Evolutionary conservation across 352 stramenopile species (phyloP).

Genomic region (Pythium biforme): DNA sequence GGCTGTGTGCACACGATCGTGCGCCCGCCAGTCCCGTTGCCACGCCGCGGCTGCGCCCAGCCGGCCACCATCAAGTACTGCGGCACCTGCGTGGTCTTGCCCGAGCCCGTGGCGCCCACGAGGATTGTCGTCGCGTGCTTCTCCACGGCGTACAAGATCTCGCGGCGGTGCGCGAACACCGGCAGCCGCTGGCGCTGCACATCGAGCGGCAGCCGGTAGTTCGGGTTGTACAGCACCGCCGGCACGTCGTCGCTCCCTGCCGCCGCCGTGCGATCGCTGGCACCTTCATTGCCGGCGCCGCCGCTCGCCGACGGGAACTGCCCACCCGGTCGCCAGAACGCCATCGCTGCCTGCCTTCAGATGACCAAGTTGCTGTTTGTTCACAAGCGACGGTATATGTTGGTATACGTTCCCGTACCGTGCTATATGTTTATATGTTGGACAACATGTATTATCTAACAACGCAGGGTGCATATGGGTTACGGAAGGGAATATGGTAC

Average conservation of each 20-base stretch:
- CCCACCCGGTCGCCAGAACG: constrained; percentile 71
- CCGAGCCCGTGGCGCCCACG: constrained; percentile 91
- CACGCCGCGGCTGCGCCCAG: constrained; percentile 49
- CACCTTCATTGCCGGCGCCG: no score
- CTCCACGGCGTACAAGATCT: constrained; percentile 92
- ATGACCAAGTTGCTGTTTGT: neutral
- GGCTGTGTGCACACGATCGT: constrained; percentile 92
- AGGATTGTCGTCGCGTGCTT: constrained; percentile 87
- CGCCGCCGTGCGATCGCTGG: no score
- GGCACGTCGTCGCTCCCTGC: constrained; percentile 36
- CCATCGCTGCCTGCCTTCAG: constrained; percentile 25
- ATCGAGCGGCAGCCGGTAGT: constrained; percentile 53
- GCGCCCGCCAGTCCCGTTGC: constrained; percentile 17
- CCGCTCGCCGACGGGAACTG: constrained; percentile 15
- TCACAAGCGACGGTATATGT: neutral
- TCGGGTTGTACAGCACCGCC: constrained; percentile 59
- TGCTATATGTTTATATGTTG: constrained; percentile 21
- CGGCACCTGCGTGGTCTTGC: constrained; percentile 93
- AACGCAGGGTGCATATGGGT: neutral
- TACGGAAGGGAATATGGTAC: neutral
- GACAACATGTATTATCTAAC: constrained; percentile 15
- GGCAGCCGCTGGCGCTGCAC: constrained; percentile 72
- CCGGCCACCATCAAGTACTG: constrained; percentile 91
- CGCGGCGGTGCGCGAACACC: constrained; percentile 83
- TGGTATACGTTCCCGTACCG: constrained; percentile 11